Evolutionary conservation across 805 yeast genomes (phyloP), one percentile per base, ranked within the genome.

Genomic region (Candida sanyiensis): DNA sequence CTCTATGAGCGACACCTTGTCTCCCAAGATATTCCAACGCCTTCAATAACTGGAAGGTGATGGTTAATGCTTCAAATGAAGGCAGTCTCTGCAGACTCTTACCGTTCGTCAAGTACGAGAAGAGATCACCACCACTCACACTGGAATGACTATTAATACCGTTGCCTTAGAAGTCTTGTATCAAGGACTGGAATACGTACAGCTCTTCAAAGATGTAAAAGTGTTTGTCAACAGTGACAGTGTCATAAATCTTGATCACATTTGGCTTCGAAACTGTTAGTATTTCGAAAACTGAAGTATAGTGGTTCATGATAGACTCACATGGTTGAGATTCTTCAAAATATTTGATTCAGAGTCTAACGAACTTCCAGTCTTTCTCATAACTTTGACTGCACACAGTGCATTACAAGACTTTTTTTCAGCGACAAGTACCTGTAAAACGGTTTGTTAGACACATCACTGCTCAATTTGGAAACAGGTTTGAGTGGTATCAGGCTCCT

Each of bases 1-100:
- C 88, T 26, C 87, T 60, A 48, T 80, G 87, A 5, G 73, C 78
- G n/a, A 80, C 63, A 6, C 73, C 72, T 10, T 64, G 58, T 4
- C 55, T 49, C 46, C 79, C 85, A 33, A 82, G 59, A 55, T 77
- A 79, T 21, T 60, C 51, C 10, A 82, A 55, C 0, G 84, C 87
- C 35, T 62, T 59, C 21, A 77, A 55, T 3, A 81, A 61, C 51
- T 82, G 89, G 45, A 57, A 79, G 0, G 71, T 61, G 5, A 79
- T 69, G 1, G 77, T 49, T 9, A 79, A 49, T 1, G 74, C 57
- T 48, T 80, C 83, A 27, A 70, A 66, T 48, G 80, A 86, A 1
- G 75, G 60, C 1, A 79, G 46, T 1, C 76, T 53, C 2, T 59
- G 46, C 15, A 72, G 51, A 12, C 58, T 50, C 18, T 61, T 62